Evolutionary conservation across 2,329 filamentous ascomycete genomes (phyloP).

Genomic region (Clonostachys sp.): DNA sequence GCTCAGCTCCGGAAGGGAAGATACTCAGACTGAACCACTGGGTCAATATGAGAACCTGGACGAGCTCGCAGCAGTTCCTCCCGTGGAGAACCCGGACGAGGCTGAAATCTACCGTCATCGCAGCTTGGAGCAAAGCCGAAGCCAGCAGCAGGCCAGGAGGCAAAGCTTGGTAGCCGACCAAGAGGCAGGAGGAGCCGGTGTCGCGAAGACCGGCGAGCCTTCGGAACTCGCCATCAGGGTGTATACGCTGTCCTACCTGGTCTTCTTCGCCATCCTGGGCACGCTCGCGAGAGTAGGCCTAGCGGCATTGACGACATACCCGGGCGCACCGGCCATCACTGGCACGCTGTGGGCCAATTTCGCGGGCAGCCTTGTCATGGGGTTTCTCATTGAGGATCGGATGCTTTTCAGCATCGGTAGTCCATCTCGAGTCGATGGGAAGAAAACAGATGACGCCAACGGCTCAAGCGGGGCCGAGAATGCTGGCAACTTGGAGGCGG

Average conservation of each 20-base stretch:
- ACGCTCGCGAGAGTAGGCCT: conserved; percentile 80
- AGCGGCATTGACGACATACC: conserved; percentile 74
- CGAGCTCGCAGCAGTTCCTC: conserved; percentile 29
- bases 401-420: conserved; percentile 68
- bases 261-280: conserved; percentile 81
- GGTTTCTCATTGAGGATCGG: conserved; percentile 77
- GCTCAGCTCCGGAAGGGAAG: too few relatives aligned
- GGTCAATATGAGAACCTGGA: conserved; percentile 33
- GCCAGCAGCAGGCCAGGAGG: conserved; percentile 1
- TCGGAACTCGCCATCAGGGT: conserved; percentile 52
- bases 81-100: conserved; percentile 9
- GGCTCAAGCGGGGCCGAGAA: conserved; percentile 10
- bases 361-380: conserved; percentile 75
- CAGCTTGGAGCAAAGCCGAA: conserved; percentile 8
- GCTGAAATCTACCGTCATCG: conserved; percentile 5
- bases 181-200: neutral
- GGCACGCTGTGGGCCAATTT: conserved; percentile 86
- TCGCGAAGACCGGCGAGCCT: neutral
- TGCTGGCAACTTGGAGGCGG: conserved; percentile 25
- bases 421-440: conserved; percentile 13
- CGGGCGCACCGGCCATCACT: conserved; percentile 69
- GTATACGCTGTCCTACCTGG: conserved; percentile 75
- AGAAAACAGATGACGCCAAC: conserved; percentile 26
- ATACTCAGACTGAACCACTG: conserved; percentile 9
- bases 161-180: neutral